These are phyloP conservation scores for Hypoxylon sp. DNA, from an alignment of 2,329 filamentous ascomycete genomes.

Conservation along the genomic window DNA sequence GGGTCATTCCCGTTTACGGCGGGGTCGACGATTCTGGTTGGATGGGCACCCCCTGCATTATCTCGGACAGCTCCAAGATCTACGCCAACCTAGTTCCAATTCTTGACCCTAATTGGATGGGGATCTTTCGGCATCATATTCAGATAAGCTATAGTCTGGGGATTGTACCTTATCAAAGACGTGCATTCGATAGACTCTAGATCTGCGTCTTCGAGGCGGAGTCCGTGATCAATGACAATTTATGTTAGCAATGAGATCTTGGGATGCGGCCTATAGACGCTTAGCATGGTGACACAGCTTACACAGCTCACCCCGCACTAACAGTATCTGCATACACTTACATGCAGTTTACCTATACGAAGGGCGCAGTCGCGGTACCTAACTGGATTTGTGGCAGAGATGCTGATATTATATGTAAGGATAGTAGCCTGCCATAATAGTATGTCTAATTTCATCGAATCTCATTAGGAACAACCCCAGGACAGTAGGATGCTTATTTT, in stretches of 20 bases:
- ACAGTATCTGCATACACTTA: background rate
- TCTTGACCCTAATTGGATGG: conserved; percentile 31
- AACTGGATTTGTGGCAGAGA: background rate
- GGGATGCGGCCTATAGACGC: background rate
- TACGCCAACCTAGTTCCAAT: conserved; percentile 28
- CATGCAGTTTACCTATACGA: background rate
- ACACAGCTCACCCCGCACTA: conserved; percentile 4
- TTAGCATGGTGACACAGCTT: background rate
- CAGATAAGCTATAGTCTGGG: conserved; percentile 44
- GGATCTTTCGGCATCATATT: conserved; percentile 41
- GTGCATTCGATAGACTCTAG: conserved; percentile 25
- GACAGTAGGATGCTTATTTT: background rate
- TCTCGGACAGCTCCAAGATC: conserved; percentile 34
- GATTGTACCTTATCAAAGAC: conserved; percentile 24
- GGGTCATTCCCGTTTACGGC: conserved; percentile 43
- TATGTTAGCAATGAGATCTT: conserved; percentile 3
- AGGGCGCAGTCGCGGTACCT: background rate
- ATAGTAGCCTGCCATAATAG: background rate
- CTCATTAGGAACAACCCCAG: background rate
- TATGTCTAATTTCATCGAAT: background rate
- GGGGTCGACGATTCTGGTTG: conserved; percentile 40
- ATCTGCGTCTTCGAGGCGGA: conserved; percentile 15
- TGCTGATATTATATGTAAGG: no score
- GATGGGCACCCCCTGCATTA: conserved; percentile 37
- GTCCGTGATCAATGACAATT: conserved; percentile 11